Evolutionary conservation across 257 asterid species (phyloP), one percentile per base, ranked within the genome.

Genomic region (Schizonepeta tenuifolia): DNA sequence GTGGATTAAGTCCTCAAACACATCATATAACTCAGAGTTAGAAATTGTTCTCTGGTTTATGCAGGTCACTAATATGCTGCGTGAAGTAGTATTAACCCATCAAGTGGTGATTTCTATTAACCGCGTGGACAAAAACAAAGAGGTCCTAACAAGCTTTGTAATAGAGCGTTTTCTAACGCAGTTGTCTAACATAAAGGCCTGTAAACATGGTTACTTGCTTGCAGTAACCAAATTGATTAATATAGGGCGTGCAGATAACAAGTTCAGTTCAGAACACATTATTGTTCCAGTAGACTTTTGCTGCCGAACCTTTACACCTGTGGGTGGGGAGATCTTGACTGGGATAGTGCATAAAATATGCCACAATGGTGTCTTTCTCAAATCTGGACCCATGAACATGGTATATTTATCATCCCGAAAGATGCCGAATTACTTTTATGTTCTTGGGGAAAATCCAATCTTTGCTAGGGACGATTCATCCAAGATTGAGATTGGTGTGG

Each of bases 321-420:
- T 75, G 71, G 40, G 9, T 10, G 96, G 96, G 35, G 98, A 90
- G 68, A 64, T 85, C 41, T 75, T 88, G 85, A 79, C 78, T 26
- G 98, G 95, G 72, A 26, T 80, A 14, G 96, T 93, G 55, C 71
- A 69, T 15, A 17, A 14, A 8, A 72, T 93, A 14, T 9, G 18
- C 21, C 47, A 14, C 4, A 24, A 7, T 0, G 96, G 96, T 28
- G 95, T 85, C 31, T 78, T 84, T 65, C 81, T 93, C 49, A 93
- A 77, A 74, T 87, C 89, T n/a, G 98, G 97, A 54, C 98, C 98
- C 1, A 83, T 93, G 97, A 83, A 77, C 38, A 61, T 70, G 64
- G 80, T 93, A 35, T 90, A 72, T 57, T 80, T 93, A 20, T 76
- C 95, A 0, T 11, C 60, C 13, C 73, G 43, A 1, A 24, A 38